phyloP scores from a whole-genome alignment of 148 eudicot species.

The Rhododendron griersonianum region DNA sequence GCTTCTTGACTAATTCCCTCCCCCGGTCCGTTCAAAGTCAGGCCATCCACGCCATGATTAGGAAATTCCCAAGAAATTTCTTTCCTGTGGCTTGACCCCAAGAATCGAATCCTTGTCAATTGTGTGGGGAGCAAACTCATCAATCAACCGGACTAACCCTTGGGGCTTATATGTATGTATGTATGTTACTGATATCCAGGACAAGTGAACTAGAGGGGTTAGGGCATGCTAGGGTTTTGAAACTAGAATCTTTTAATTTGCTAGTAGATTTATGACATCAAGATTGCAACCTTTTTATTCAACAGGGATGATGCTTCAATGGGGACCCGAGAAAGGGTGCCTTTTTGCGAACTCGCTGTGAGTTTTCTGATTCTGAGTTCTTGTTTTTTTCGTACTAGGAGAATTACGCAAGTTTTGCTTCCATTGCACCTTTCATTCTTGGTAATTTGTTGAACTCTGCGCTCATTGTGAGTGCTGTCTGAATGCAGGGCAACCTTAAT shows the following conservation, averaged over 20 bases:
- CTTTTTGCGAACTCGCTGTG: constrained; percentile 39
- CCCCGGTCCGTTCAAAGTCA: not conserved
- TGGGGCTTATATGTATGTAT: no score
- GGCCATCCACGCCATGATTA: no score
- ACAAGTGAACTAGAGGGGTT: no score
- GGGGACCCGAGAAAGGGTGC: constrained; percentile 19
- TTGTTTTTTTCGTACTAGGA: not conserved
- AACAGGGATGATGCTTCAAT: constrained; percentile 47
- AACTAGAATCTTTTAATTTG: not conserved
- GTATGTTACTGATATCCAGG: no score
- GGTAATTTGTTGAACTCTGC: not conserved
- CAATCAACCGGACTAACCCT: not conserved
- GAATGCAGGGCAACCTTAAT: constrained; percentile 16
- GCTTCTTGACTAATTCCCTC: no score
- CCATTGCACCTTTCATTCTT: not conserved
- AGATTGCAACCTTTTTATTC: constrained; percentile 3
- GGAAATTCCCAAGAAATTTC: no score
- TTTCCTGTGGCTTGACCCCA: not conserved
- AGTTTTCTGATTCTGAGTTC: constrained; percentile 8
- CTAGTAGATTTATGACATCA: not conserved
- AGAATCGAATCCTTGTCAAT: no score
- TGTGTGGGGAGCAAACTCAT: no score
- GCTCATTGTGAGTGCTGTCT: constrained; percentile 21
- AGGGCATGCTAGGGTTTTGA: not conserved
- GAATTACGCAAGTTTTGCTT: not conserved